Percentiles rank a stretch among this genome's conserved stretches.
phyloP scores from a whole-genome alignment of 2,329 filamentous ascomycete species.

The Trichoderma sp. region DNA sequence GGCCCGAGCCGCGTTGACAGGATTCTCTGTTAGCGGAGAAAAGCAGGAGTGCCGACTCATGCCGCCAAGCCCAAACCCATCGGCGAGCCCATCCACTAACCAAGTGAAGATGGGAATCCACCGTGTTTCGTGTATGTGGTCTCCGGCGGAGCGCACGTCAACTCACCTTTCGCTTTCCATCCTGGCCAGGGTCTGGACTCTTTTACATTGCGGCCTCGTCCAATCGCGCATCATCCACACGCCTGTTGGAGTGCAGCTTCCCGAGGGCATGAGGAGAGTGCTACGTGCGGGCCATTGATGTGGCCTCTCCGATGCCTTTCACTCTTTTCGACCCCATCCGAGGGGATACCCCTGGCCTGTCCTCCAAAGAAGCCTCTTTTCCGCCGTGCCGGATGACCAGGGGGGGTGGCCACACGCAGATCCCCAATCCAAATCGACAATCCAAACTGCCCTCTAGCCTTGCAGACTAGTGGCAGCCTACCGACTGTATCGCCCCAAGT shows the following conservation, averaged over 20 bases:
- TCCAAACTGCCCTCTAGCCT: slow-evolving; percentile 29
- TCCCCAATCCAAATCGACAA: slow-evolving; percentile 31
- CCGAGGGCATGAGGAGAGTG: background rate
- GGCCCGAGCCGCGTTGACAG: slow-evolving; percentile 12
- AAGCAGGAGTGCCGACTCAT: slow-evolving; percentile 3
- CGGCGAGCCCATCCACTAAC: slow-evolving; percentile 17
- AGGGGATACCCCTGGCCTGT: slow-evolving; percentile 12
- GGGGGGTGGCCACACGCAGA: slow-evolving; percentile 32
- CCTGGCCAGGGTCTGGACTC: background rate
- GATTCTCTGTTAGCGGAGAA: slow-evolving; percentile 2
- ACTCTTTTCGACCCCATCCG: slow-evolving; percentile 1
- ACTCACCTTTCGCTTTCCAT: slow-evolving; percentile 7
- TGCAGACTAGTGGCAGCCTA: slow-evolving; percentile 32
- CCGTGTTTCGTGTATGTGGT: slow-evolving; percentile 26
- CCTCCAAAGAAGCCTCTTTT: slow-evolving; percentile 28
- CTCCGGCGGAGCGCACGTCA: slow-evolving; percentile 15
- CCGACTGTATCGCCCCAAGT: slow-evolving; percentile 28
- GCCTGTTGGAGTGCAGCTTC: background rate
- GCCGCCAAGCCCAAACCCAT: slow-evolving; percentile 16
- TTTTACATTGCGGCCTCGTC: slow-evolving; percentile 4
- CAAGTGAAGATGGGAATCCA: slow-evolving; percentile 19
- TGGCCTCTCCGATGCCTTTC: background rate
- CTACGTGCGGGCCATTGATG: background rate
- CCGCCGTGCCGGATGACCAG: slow-evolving; percentile 36
- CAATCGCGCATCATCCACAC: background rate